Conservation (phyloP, 2,329 filamentous ascomycete genomes). For the Neofusicoccum umdonicola region DNA sequence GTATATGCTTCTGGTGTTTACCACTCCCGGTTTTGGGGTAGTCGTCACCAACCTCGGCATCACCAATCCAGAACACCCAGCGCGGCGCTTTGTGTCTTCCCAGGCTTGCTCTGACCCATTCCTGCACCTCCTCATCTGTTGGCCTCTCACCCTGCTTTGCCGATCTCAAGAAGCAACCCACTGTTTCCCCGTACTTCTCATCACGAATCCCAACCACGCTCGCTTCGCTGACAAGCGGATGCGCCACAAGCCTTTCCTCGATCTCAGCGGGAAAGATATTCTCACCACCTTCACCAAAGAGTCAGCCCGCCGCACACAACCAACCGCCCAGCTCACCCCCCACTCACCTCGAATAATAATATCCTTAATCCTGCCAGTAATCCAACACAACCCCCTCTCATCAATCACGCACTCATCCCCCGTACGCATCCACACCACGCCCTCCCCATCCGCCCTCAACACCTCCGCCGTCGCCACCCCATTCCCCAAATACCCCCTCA, state of each 20-base stretch:
- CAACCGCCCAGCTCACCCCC: background rate
- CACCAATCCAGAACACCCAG: background rate
- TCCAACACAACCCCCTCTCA: slow-evolving; percentile 74
- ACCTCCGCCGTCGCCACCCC: slow-evolving; percentile 66
- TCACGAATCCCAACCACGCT: slow-evolving; percentile 83
- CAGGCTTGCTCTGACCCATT: background rate
- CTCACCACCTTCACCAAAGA: slow-evolving; percentile 61
- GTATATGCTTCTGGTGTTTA: background rate
- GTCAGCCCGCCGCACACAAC: background rate
- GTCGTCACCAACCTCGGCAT: background rate
- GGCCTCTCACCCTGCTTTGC: background rate
- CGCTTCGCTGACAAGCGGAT: slow-evolving; percentile 68
- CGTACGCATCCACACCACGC: slow-evolving; percentile 79
- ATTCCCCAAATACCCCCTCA: slow-evolving; percentile 86
- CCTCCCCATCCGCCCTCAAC: slow-evolving; percentile 55
- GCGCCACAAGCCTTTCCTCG: slow-evolving; percentile 79
- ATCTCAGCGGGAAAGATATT: slow-evolving; percentile 94
- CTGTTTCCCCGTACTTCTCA: slow-evolving; percentile 77
- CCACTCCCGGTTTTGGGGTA: background rate
- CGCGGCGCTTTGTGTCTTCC: background rate
- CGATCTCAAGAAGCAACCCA: slow-evolving; percentile 35
- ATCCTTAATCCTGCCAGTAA: slow-evolving; percentile 92
- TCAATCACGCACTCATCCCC: slow-evolving; percentile 92
- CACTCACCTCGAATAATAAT: slow-evolving; percentile 75
- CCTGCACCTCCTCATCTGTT: background rate